phyloP scores from a whole-genome alignment of 129 eudicot species.

The Saposhnikovia divaricata region DNA sequence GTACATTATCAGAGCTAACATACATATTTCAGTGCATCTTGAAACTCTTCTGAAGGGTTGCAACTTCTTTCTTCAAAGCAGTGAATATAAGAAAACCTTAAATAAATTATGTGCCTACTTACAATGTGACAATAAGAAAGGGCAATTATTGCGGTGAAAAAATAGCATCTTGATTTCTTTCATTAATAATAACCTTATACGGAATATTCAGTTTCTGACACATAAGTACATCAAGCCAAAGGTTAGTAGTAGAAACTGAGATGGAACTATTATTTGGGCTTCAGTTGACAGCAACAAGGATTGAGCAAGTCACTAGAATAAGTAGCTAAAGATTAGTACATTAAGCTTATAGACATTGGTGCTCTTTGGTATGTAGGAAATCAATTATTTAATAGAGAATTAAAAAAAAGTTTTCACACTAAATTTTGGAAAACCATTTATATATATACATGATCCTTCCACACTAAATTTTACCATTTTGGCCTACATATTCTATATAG shows the following conservation, averaged over 20 bases:
- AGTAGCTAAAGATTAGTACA: not conserved
- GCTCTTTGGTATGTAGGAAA: too few relatives aligned
- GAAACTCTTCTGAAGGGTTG: slow-evolving; percentile 28
- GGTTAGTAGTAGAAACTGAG: not conserved
- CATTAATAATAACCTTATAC: not conserved
- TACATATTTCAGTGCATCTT: slow-evolving; percentile 35
- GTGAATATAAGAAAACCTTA: slow-evolving; percentile 15
- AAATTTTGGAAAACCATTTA: too few relatives aligned
- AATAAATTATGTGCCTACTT: not conserved
- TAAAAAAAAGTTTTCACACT: not conserved
- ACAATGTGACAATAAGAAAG: not conserved
- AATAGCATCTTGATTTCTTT: not conserved
- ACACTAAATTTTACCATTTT: not conserved
- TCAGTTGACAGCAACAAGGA: not conserved
- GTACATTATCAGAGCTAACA: slow-evolving; percentile 2
- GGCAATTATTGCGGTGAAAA: not conserved
- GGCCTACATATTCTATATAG: not conserved
- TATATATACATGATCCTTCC: too few relatives aligned
- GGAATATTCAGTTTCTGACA: not conserved
- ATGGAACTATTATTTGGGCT: not conserved
- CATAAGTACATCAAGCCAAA: not conserved
- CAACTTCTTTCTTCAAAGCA: slow-evolving; percentile 33
- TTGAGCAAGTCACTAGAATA: not conserved
- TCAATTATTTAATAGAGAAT: too few relatives aligned
- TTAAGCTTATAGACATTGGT: too few relatives aligned